Evolutionary conservation across 176 grass and related monocot genomes (phyloP).

Genomic region (Typha latifolia): DNA sequence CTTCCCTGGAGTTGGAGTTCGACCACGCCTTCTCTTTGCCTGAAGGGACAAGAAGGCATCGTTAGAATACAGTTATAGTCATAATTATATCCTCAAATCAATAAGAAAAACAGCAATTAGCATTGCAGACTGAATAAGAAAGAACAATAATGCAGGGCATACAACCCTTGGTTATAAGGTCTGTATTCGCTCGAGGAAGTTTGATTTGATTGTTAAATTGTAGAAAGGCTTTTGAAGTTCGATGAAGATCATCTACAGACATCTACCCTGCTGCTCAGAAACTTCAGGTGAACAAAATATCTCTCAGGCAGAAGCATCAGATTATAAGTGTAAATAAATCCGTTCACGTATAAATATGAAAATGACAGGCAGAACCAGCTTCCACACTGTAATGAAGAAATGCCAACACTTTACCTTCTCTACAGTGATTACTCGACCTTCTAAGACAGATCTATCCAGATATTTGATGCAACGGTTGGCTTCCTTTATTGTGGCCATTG

Average conservation of each 20-base stretch:
- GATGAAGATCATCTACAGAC: constrained; percentile 56
- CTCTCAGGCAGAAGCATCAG: constrained; percentile 29
- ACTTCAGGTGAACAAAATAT: constrained; percentile 40
- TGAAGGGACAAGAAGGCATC: constrained; percentile 15
- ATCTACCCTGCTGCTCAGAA: constrained; percentile 66
- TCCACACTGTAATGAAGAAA: not conserved
- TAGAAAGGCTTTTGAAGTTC: constrained; percentile 48
- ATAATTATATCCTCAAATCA: not conserved
- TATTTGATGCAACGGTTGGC: constrained; percentile 68
- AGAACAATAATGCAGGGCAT: constrained; percentile 33
- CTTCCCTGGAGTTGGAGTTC: constrained; percentile 71
- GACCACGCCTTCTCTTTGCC: constrained; percentile 59
- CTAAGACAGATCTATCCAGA: constrained; percentile 63
- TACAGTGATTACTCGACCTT: constrained; percentile 56
- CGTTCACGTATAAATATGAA: not conserved
- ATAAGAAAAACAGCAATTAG: constrained; percentile 1
- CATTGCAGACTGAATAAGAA: constrained; percentile 9
- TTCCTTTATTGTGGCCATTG: constrained; percentile 59
- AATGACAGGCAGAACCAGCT: constrained; percentile 2
- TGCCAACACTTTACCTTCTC: constrained; percentile 6
- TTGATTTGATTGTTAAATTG: constrained; percentile 47
- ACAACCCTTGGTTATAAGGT: constrained; percentile 32
- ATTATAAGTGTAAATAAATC: constrained; percentile 19
- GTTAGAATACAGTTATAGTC: not conserved
- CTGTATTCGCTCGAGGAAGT: constrained; percentile 33